phyloP scores from a whole-genome alignment of 139 green algal species.

The Diplosphaera chodatii region DNA sequence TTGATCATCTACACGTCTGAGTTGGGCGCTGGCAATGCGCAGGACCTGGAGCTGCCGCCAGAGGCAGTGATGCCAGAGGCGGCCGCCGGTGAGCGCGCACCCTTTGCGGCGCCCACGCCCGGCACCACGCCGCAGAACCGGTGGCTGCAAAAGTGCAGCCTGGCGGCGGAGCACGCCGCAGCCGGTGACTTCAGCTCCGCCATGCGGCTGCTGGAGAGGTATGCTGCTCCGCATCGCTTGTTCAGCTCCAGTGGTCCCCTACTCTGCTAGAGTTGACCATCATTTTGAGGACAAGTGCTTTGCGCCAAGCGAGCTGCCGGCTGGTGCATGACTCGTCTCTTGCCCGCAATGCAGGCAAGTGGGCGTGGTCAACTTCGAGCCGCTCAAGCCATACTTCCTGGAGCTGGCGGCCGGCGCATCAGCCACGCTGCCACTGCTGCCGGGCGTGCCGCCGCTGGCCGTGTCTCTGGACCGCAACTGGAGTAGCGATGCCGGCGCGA shows the following conservation, averaged over 20 bases:
- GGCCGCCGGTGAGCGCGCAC: constrained; percentile 9
- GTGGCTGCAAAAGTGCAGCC: constrained; percentile 76
- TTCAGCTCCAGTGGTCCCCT: too few species aligned
- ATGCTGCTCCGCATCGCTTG: too few species aligned
- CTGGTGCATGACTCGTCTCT: too few species aligned
- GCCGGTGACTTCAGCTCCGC: constrained; percentile 83
- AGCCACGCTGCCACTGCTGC: constrained; percentile 55
- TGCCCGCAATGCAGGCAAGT: constrained; percentile 78
- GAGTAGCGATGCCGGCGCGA: constrained; percentile 38
- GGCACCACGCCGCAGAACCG: constrained; percentile 66
- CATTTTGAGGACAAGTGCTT: too few species aligned
- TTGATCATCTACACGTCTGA: too few species aligned
- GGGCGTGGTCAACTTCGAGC: constrained; percentile 85
- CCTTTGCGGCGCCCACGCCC: constrained; percentile 73
- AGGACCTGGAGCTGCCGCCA: constrained; percentile 76
- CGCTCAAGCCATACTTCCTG: constrained; percentile 80
- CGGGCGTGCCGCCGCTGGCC: constrained; percentile 51
- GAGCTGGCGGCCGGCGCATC: constrained; percentile 69
- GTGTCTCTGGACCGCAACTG: constrained; percentile 68
- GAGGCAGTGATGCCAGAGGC: constrained; percentile 29
- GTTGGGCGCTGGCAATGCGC: not conserved
- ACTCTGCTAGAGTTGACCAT: too few species aligned
- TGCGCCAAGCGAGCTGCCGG: too few species aligned
- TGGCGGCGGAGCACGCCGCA: constrained; percentile 76
- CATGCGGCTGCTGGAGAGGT: constrained; percentile 87